Conservation (phyloP, 495 filamentous ascomycete species). For the Neurospora discreta region DNA sequence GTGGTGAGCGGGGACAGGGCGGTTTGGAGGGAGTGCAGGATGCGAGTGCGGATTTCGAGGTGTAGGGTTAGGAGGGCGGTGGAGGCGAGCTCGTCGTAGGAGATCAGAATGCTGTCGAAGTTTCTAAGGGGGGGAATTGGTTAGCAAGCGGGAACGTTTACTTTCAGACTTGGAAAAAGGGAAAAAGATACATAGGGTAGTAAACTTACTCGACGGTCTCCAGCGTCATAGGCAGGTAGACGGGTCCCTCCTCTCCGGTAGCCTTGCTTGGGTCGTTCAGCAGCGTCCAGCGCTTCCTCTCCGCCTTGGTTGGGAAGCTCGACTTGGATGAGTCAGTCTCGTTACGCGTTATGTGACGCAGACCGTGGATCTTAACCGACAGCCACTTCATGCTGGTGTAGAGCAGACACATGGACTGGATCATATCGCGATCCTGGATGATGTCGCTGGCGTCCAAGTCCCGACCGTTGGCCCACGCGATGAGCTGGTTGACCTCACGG, state of each 20-base stretch:
- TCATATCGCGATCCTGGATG: slow-evolving; percentile 77
- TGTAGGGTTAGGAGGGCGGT: slow-evolving; percentile 76
- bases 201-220: slow-evolving; percentile 61
- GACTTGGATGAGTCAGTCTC: slow-evolving; percentile 41
- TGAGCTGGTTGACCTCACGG: slow-evolving; percentile 58
- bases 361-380: slow-evolving; percentile 58
- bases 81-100: slow-evolving; percentile 63
- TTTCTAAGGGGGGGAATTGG: slow-evolving; percentile 21
- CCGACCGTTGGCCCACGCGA: slow-evolving; percentile 50
- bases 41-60: slow-evolving; percentile 71
- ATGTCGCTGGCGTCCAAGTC: slow-evolving; percentile 66
- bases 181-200: neutral
- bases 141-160: slow-evolving; percentile 9
- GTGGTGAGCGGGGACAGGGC: slow-evolving; percentile 39
- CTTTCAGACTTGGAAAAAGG: neutral
- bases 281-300: slow-evolving; percentile 70
- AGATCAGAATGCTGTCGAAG: slow-evolving; percentile 80
- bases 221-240: slow-evolving; percentile 81
- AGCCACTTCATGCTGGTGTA: slow-evolving; percentile 99
- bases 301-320: slow-evolving; percentile 30
- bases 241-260: slow-evolving; percentile 38
- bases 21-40: slow-evolving; percentile 55
- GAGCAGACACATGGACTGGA: slow-evolving; percentile 72
- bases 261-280: slow-evolving; percentile 47
- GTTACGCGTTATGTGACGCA: slow-evolving; percentile 60